Percentiles rank a stretch among this genome's conserved stretches.
These are phyloP conservation scores for Russula olivacea DNA, from an alignment of 768 basidiomycete genomes.

Conservation along the genomic window DNA sequence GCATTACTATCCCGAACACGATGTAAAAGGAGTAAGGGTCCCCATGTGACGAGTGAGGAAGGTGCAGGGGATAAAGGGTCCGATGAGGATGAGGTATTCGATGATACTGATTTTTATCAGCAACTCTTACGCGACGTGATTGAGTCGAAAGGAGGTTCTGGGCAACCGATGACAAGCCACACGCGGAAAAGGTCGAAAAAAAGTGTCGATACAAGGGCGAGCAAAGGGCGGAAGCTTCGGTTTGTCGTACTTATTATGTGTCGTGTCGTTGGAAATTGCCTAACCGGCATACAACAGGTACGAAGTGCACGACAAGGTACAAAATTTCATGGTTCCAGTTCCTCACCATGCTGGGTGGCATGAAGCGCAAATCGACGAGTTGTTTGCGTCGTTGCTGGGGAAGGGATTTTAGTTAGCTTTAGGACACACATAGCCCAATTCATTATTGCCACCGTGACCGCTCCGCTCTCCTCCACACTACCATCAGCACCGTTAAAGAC, in stretches of 20 bases:
- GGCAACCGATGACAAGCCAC: conserved; percentile 44
- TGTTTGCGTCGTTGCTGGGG: conserved; percentile 85
- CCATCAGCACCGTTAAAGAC: neutral
- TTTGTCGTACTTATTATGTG: conserved; percentile 33
- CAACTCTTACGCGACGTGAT: conserved; percentile 88
- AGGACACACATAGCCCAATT: neutral
- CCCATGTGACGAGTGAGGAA: conserved; percentile 34
- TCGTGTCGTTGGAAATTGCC: neutral
- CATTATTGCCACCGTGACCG: neutral
- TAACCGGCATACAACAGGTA: conserved; percentile 46
- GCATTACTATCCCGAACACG: conserved; percentile 62
- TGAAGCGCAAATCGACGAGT: conserved; percentile 92
- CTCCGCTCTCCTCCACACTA: neutral
- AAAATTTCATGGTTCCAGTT: conserved; percentile 95
- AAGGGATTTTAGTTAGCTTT: conserved; percentile 38
- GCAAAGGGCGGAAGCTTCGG: conserved; percentile 92
- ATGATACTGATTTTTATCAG: conserved; percentile 93
- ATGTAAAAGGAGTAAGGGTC: conserved; percentile 44
- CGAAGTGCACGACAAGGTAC: conserved; percentile 91
- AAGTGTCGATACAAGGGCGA: conserved; percentile 87
- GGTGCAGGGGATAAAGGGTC: conserved; percentile 34
- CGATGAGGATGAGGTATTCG: conserved; percentile 51
- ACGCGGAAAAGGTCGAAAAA: conserved; percentile 64
- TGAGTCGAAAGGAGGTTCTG: conserved; percentile 48
- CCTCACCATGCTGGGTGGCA: conserved; percentile 68